Percentiles rank a stretch among this genome's conserved stretches.
These are phyloP conservation scores for Penicillium sp. DNA, from an alignment of 2,329 filamentous ascomycete genomes.

Conservation along the genomic window DNA sequence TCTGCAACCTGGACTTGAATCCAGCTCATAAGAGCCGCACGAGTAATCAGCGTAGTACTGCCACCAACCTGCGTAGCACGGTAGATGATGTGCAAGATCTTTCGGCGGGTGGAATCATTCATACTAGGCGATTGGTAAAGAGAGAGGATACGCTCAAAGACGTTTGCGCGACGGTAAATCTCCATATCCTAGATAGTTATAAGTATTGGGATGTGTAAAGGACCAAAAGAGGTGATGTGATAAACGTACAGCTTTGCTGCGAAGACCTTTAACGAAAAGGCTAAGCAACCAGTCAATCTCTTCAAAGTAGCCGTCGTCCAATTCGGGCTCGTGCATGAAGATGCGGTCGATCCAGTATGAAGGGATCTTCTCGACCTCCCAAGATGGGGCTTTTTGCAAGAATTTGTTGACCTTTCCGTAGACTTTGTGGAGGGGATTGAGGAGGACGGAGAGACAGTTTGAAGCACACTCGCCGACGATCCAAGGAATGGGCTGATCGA, in stretches of 20 bases:
- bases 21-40: conserved; percentile 75
- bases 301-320: conserved; percentile 70
- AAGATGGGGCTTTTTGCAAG: conserved; percentile 73
- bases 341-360: conserved; percentile 67
- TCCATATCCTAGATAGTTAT: conserved; percentile 44
- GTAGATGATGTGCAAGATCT: conserved; percentile 63
- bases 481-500: conserved; percentile 64
- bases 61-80: conserved; percentile 68
- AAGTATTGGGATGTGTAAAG: background rate
- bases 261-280: conserved; percentile 66
- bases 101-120: conserved; percentile 58
- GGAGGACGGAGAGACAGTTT: conserved; percentile 67
- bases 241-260: conserved; percentile 53
- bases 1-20: conserved; percentile 60
- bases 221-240: background rate
- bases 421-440: conserved; percentile 74
- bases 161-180: conserved; percentile 55
- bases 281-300: conserved; percentile 74
- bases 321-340: conserved; percentile 69
- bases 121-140: conserved; percentile 68
- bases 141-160: conserved; percentile 74
- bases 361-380: conserved; percentile 61
- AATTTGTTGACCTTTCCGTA: conserved; percentile 87
- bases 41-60: conserved; percentile 76
- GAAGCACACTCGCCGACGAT: conserved; percentile 74